Evolutionary conservation across 2,329 filamentous ascomycete species (phyloP), one percentile per base, ranked within the genome.

Genomic region (Apiospora rasikravindrae): DNA sequence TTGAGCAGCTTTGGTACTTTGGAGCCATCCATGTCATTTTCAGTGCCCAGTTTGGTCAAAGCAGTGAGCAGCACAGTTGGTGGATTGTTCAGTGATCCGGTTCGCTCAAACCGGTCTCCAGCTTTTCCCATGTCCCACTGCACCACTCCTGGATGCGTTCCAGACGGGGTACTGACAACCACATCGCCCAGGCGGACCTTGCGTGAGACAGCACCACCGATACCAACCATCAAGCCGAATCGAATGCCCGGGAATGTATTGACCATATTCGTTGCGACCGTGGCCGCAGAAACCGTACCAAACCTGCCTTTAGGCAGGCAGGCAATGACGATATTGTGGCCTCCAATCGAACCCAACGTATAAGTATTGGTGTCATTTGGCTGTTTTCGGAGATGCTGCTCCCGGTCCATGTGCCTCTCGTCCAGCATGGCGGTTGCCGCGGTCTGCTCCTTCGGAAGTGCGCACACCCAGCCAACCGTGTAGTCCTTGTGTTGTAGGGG

Each of bases 161-260:
- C 49, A 13, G 49, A 51, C 7, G 49, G 61, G 2, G 70, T 40
- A 71, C 76, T 74, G 4, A 79, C 75, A 0, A 77, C 76, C 14
- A 79, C 71, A 68, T 79, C 76, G 1, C 78, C 79, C 1, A 80
- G 74, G 1, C 78, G 75, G 10, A 81, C 75, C 71, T 80, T 78
- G 7, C 66, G 16, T 13, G 78, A 76, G 4, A 74, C 74, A 7
- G 22, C 66, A 26, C 66, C 66, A 10, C 66, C 66, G 16, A 68
- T 68, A 10, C 66, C 66, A 4, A 68, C 66, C 37, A 68, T 40
- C 66, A 68, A 24, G 1, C 33, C 19, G 10, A 44, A 42, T 1
- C 70, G 33, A 2, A 71, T 49, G 6, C 13, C 7, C 1, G 47
- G 67, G 13, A 69, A 71, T 0, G 70, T 14, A 2, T 0, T 5